phyloP scores from a whole-genome alignment of 352 stramenopile species.

The Phytophthora fragariae region DNA sequence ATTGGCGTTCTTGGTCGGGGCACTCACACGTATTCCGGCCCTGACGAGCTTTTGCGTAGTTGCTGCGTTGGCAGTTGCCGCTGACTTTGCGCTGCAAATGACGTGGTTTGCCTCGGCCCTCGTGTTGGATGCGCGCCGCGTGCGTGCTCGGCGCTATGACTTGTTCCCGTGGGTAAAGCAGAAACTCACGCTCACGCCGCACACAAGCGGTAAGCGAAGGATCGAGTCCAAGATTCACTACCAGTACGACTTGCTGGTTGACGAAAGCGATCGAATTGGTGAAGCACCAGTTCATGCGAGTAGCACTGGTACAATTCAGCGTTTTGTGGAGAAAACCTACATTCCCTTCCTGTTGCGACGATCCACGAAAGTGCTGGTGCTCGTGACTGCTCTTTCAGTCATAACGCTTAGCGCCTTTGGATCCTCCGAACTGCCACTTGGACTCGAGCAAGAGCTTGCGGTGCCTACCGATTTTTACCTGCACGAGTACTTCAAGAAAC shows the following conservation, averaged over 20 bases:
- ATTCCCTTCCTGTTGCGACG: slow-evolving; percentile 66
- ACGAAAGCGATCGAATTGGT: slow-evolving; percentile 18
- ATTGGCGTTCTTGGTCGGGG: slow-evolving; percentile 84
- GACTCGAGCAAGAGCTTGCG: slow-evolving; percentile 89
- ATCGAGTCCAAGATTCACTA: slow-evolving; percentile 32
- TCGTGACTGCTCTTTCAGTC: slow-evolving; percentile 45
- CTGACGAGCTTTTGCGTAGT: slow-evolving; percentile 90
- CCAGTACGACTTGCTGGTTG: slow-evolving; percentile 40
- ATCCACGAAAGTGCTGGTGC: slow-evolving; percentile 68
- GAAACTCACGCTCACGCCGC: slow-evolving; percentile 40
- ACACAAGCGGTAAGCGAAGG: slow-evolving; percentile 20
- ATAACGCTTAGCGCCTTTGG: slow-evolving; percentile 64
- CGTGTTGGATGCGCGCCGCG: slow-evolving; percentile 73
- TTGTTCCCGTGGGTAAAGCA: slow-evolving; percentile 73
- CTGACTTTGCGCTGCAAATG: slow-evolving; percentile 86
- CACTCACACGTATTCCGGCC: slow-evolving; percentile 88
- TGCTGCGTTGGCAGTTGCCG: slow-evolving; percentile 79
- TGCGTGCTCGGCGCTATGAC: slow-evolving; percentile 75
- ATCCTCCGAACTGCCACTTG: slow-evolving; percentile 73
- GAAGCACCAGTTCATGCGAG: slow-evolving; percentile 3
- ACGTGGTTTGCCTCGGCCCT: slow-evolving; percentile 90
- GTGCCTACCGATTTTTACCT: slow-evolving; percentile 91
- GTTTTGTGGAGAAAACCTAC: slow-evolving; percentile 74
- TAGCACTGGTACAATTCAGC: slow-evolving; percentile 52
- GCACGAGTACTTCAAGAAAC: slow-evolving; percentile 89